Conservation (phyloP, 139 green algal genomes). For the Chlorella ohadii region DNA sequence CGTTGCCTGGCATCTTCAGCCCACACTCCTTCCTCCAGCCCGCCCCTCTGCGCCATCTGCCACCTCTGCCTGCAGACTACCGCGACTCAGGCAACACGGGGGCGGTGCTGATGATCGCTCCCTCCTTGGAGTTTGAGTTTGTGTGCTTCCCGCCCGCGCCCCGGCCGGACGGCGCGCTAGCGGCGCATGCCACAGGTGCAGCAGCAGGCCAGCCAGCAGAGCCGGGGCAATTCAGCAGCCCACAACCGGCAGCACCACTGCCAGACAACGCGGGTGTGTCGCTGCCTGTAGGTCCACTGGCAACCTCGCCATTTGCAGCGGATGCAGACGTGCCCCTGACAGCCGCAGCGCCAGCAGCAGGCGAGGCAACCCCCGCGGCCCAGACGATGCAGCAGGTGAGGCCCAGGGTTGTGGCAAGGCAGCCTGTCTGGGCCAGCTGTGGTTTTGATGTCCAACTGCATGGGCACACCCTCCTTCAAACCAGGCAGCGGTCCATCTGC, state of each 20-base stretch:
- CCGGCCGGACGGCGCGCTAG: not conserved
- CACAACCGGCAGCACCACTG: not conserved
- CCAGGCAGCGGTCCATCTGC: no score
- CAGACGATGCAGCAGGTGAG: constrained; percentile 17
- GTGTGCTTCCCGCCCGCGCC: not conserved
- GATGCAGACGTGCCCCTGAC: no score
- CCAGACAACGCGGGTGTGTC: not conserved
- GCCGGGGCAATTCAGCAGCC: not conserved
- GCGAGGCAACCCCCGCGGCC: not conserved
- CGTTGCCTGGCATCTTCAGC: no score
- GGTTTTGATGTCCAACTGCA: no score
- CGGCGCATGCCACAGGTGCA: not conserved
- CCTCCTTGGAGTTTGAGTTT: constrained; percentile 12
- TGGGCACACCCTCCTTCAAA: no score
- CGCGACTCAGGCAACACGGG: constrained; percentile 28
- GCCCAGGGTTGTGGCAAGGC: no score
- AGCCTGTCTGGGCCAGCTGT: not conserved
- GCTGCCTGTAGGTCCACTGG: not conserved
- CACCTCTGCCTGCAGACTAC: constrained; percentile 25
- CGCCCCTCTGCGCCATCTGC: no score
- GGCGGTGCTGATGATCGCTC: constrained; percentile 11
- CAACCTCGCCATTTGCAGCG: not conserved
- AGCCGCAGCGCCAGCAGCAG: not conserved
- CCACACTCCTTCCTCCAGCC: no score
- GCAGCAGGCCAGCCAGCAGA: not conserved